Percentiles rank a stretch among this genome's conserved stretches.
Evolutionary conservation across 2,329 filamentous ascomycete species (phyloP).

Genomic region (Venturia oleaginea): DNA sequence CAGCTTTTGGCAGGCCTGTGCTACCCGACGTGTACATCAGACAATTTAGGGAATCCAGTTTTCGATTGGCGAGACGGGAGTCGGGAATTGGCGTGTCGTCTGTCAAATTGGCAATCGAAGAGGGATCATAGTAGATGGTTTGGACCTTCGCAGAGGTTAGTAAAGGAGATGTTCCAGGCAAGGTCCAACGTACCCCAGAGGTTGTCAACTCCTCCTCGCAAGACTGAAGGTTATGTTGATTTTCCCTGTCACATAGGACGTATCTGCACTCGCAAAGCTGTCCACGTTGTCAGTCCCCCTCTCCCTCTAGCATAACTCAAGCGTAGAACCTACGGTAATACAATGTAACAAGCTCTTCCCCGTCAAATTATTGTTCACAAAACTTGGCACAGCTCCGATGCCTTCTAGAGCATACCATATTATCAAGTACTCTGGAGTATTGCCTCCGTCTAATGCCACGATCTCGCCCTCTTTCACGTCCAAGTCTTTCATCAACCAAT

Average conservation of each 20-base stretch:
- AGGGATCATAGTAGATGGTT: constrained; percentile 5
- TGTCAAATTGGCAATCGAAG: constrained; percentile 23
- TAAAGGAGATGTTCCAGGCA: too few species aligned
- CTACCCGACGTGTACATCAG: constrained; percentile 30
- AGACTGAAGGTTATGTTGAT: constrained; percentile 21
- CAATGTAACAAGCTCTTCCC: constrained; percentile 28
- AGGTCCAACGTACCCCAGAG: not conserved
- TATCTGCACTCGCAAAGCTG: constrained; percentile 11
- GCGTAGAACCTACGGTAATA: constrained; percentile 16
- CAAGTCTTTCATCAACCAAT: constrained; percentile 28
- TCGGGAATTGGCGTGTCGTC: constrained; percentile 13
- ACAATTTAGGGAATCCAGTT: constrained; percentile 22
- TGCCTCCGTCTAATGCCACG: constrained; percentile 28
- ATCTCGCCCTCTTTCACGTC: constrained; percentile 24
- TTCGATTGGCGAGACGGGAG: constrained; percentile 22
- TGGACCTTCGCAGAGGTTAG: not conserved
- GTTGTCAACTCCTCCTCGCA: constrained; percentile 15
- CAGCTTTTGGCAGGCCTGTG: constrained; percentile 28
- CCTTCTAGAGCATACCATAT: constrained; percentile 30
- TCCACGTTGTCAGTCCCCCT: not conserved
- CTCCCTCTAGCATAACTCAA: not conserved
- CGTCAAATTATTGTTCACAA: constrained; percentile 30
- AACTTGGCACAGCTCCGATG: constrained; percentile 25
- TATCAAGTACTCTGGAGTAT: constrained; percentile 28
- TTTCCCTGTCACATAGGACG: constrained; percentile 3